These are phyloP conservation scores for Pythium aquatile DNA, from an alignment of 352 stramenopile species.

Conservation along the genomic window DNA sequence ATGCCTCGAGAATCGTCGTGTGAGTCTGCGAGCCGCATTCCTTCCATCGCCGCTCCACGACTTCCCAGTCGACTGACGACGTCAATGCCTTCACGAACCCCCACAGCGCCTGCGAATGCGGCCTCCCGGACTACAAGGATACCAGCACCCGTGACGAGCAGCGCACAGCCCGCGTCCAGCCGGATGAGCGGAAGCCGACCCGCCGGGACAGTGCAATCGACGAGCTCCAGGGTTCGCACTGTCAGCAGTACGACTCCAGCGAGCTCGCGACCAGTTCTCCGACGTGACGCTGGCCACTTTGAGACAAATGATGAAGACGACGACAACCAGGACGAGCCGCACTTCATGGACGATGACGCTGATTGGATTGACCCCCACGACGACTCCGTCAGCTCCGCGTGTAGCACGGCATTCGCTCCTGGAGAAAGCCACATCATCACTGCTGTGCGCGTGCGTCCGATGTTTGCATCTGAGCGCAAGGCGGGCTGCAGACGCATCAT, in stretches of 20 bases:
- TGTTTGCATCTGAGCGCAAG: constrained; percentile 64
- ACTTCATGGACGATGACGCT: constrained; percentile 3
- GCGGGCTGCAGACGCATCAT: constrained; percentile 53
- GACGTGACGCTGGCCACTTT: not conserved
- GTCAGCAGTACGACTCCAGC: not conserved
- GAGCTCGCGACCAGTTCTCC: not conserved
- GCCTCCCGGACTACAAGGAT: not conserved
- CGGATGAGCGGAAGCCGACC: not conserved
- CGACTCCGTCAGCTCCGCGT: constrained; percentile 25
- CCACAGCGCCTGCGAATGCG: not conserved
- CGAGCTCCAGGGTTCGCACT: not conserved
- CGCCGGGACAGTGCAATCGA: not conserved
- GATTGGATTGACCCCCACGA: constrained; percentile 5
- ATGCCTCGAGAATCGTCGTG: not conserved
- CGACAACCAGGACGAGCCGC: constrained; percentile 20
- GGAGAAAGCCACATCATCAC: constrained; percentile 52
- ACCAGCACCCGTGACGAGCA: not conserved
- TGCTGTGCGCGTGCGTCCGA: constrained; percentile 66
- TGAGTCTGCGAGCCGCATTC: not conserved
- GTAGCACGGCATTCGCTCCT: constrained; percentile 20
- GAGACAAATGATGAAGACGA: constrained; percentile 8
- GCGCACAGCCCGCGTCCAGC: not conserved
- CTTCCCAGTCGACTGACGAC: not conserved
- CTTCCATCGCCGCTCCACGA: not conserved
- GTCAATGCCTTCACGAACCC: not conserved